Evolutionary conservation across 2,329 filamentous ascomycete genomes (phyloP).

Genomic region (Orbilia brochopaga): DNA sequence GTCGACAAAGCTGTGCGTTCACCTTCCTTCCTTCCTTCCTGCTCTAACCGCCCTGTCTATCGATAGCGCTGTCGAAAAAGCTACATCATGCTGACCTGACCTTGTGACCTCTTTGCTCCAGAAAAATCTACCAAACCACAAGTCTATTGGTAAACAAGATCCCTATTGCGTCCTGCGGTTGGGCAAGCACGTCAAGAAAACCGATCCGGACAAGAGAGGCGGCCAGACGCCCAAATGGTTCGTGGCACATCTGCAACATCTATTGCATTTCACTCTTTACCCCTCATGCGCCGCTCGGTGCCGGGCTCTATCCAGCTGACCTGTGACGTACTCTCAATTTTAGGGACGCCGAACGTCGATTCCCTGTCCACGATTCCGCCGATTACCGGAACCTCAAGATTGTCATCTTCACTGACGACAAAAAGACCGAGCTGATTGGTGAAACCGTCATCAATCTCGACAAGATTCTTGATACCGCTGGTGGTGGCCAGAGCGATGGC

Average conservation of each 20-base stretch:
- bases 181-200: conserved; percentile 97
- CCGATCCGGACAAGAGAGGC: conserved; percentile 87
- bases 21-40: neutral
- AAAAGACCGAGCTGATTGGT: conserved; percentile 94
- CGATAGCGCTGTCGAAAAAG: neutral
- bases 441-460: conserved; percentile 88
- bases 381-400: conserved; percentile 97
- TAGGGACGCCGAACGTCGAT: conserved; percentile 97
- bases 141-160: conserved; percentile 98
- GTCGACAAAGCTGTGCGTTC: conserved; percentile 74
- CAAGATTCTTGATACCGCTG: conserved; percentile 76
- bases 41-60: neutral
- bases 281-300: conserved; percentile 46
- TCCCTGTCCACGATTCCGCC: conserved; percentile 91
- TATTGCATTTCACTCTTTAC: conserved; percentile 1
- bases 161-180: conserved; percentile 93
- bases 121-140: conserved; percentile 95
- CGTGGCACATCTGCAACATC: conserved; percentile 55
- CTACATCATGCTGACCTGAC: neutral
- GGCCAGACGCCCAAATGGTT: conserved; percentile 97
- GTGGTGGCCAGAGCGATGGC: conserved; percentile 86
- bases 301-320: conserved; percentile 47
- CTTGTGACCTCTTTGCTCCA: too few relatives aligned
- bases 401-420: conserved; percentile 97
- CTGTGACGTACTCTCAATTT: conserved; percentile 37